Conservation (phyloP, 345 rosid species). For the Salix suchowensis region DNA sequence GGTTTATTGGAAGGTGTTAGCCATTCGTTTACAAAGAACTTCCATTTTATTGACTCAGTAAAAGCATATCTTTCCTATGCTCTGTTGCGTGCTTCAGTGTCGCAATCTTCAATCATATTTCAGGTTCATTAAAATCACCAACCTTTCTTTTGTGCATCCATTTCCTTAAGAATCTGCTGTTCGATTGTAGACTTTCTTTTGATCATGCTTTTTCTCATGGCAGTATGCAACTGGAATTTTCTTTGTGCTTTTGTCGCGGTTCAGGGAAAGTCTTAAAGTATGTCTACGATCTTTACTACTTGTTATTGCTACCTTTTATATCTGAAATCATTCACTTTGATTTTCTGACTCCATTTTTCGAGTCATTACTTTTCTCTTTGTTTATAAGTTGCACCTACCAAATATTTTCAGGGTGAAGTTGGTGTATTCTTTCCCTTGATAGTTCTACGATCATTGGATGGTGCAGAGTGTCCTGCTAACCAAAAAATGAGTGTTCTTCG, state of each 20-base stretch:
- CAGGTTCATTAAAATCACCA: constrained; percentile 50
- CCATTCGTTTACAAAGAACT: constrained; percentile 85
- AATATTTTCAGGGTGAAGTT: constrained; percentile 74
- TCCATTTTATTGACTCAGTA: constrained; percentile 95
- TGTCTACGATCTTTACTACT: constrained; percentile 29
- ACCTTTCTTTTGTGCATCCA: constrained; percentile 13
- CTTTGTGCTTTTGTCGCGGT: constrained; percentile 80
- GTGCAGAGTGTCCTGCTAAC: constrained; percentile 62
- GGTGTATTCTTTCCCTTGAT: constrained; percentile 95
- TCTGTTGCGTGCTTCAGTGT: constrained; percentile 89
- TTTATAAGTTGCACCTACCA: not conserved
- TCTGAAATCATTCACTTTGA: constrained; percentile 1
- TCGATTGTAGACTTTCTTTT: constrained; percentile 22
- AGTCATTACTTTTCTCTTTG: not conserved
- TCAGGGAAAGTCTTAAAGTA: constrained; percentile 97
- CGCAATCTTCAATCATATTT: constrained; percentile 82
- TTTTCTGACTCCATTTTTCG: not conserved
- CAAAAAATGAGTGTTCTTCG: constrained; percentile 87
- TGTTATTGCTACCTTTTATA: constrained; percentile 4
- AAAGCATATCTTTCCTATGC: constrained; percentile 98
- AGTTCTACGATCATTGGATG: constrained; percentile 79
- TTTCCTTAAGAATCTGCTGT: constrained; percentile 11
- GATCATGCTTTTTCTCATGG: constrained; percentile 29
- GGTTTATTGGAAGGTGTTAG: constrained; percentile 92
- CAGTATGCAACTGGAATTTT: constrained; percentile 98